Evolutionary conservation across 805 yeast species (phyloP), one percentile per base, ranked within the genome.

Genomic region (Ogataea pilisensis): DNA sequence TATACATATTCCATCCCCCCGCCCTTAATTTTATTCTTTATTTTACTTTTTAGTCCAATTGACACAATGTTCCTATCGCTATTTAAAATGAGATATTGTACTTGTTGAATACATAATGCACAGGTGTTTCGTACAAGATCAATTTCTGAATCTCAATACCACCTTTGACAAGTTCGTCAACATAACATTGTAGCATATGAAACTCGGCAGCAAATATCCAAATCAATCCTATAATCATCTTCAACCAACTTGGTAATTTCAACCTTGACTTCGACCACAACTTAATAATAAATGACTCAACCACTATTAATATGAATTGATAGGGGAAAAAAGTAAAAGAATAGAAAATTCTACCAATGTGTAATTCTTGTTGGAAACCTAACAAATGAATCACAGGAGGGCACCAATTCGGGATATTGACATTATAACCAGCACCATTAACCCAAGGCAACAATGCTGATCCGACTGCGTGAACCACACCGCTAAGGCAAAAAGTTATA

Each of bases 91-190:
- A 17, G 19, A 40, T 40, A 12, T 30, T 11, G 24, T 35, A 29
- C 8, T 22, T 9, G 4, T 13, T 16, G 22, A 37, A 42, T 35
- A 31, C 29, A 11, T 20, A 4, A 27, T 34, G 39, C 8, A 42
- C 13, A n/a, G 43, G 42, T 1, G 37, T 30, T 1, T 37, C 26
- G 13, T 25, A 26, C 2, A 32, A 3, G 3, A 16, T 8, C 18
- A 44, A 38, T 13, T 46, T 44, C n/a, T 31, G 20, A 13, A 46
- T 24, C n/a, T 28, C 19, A 17, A 48, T 28, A 3, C 52, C 52
- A 9, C 52, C 47, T 43, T 50, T 50, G 3, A 39, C 41, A n/a
- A 45, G 8, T 14, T 50, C 54, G 27, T 50, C 54, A 9, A 47
- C 19, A 14, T 50, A 50, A 8, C 31, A 8, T n/a, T 48, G 50